phyloP scores from a whole-genome alignment of 768 basidiomycete genomes.

The Termitomyces bulborhizus region DNA sequence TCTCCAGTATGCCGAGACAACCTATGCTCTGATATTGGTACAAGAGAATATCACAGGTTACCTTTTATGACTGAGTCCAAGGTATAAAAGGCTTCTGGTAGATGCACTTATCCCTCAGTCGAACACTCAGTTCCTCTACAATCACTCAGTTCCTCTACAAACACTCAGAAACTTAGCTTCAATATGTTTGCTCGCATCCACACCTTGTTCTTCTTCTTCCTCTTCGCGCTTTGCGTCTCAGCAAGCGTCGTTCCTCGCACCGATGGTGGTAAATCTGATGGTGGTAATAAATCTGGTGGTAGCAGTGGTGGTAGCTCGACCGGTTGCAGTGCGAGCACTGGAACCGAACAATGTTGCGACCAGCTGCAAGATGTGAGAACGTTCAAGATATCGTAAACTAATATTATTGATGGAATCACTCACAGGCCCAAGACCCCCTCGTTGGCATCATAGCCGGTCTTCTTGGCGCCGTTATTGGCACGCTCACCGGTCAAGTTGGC shows the following conservation, averaged over 20 bases:
- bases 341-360: constrained; percentile 4
- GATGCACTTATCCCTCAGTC: neutral
- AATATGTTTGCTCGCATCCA: constrained; percentile 10
- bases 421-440: constrained; percentile 1
- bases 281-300: neutral
- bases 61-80: neutral
- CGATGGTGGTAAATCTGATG: neutral
- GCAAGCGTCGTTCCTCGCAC: constrained; percentile 3
- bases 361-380: neutral
- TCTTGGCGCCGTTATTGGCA: neutral
- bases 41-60: neutral
- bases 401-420: neutral
- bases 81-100: constrained; percentile 3
- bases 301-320: neutral
- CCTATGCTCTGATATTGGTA: neutral
- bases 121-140: constrained; percentile 4
- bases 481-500: constrained; percentile 8
- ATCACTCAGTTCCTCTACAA: neutral
- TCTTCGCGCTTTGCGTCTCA: constrained; percentile 4
- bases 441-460: constrained; percentile 8
- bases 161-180: neutral
- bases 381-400: neutral
- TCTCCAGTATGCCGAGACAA: neutral
- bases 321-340: constrained; percentile 1
- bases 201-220: constrained; percentile 9